Percentiles rank a stretch among this genome's conserved stretches.
Conservation (phyloP, 345 rosid genomes). For the Populus simonii region DNA sequence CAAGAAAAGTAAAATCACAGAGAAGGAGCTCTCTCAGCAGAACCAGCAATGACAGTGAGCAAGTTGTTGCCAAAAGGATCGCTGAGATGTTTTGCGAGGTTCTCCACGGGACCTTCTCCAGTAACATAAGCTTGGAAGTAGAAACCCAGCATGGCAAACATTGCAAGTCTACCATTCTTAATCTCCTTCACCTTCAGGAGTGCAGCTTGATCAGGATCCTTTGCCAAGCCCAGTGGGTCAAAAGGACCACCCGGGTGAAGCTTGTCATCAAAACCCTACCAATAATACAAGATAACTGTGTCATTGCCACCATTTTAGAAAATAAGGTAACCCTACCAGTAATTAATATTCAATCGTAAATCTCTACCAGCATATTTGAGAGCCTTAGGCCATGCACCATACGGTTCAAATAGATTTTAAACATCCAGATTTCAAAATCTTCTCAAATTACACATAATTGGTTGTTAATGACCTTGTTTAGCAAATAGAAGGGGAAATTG, state of each 20-base stretch:
- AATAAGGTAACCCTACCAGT: too few relatives aligned
- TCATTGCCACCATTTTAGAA: neutral
- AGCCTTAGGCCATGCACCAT: neutral
- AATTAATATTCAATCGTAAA: too few relatives aligned
- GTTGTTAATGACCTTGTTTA: too few relatives aligned
- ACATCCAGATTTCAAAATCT: neutral
- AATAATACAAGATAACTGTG: neutral
- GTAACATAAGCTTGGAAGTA: slow-evolving; percentile 86
- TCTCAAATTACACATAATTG: neutral
- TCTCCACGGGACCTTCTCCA: slow-evolving; percentile 96
- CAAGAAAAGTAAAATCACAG: slow-evolving; percentile 39
- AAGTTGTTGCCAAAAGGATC: slow-evolving; percentile 98
- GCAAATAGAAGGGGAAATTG: neutral
- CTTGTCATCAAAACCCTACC: slow-evolving; percentile 87
- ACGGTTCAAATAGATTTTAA: neutral
- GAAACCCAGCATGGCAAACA: slow-evolving; percentile 94
- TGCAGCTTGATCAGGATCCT: slow-evolving; percentile 93
- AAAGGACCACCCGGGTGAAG: slow-evolving; percentile 97
- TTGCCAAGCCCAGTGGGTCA: slow-evolving; percentile 89
- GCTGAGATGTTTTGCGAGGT: slow-evolving; percentile 81
- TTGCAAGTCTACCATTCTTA: slow-evolving; percentile 91
- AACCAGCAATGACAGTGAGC: slow-evolving; percentile 81
- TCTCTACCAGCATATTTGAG: neutral
- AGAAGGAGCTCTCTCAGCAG: slow-evolving; percentile 80
- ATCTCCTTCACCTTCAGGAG: slow-evolving; percentile 92